Evolutionary conservation across 2,329 filamentous ascomycete genomes (phyloP), one percentile per base, ranked within the genome.

Genomic region (Penicillium concentricum): DNA sequence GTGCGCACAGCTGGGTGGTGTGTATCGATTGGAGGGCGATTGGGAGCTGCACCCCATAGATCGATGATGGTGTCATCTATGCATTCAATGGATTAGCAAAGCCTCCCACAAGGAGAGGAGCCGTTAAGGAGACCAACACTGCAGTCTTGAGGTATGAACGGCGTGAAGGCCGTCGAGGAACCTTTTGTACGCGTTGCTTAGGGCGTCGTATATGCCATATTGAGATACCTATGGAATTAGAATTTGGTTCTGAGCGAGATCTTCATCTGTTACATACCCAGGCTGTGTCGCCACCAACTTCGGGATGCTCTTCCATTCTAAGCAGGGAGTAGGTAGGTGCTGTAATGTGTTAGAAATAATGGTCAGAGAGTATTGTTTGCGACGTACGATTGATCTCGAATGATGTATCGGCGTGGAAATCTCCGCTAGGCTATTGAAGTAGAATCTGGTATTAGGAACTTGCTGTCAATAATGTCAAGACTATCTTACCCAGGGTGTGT

Each of bases 401-500:
- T 0, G 76, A 79, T 1, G 78, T 81, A 62, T 82, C 80, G 28
- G 79, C 76, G 56, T 82, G 79, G 57, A 77, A 82, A 45, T 81
- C 79, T 4, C 70, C 74, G 9, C 67, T 72, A 1, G 75, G 75
- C 76, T 64, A 16, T 20, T n/a, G 10, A 15, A 24, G 9, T 43
- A 43, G 16, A 12, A 4, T 9, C 13, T 47, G 18, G 8, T 2
- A 5, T 35, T 22, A 32, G 30, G 18, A 37, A 16, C 57, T 24
- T n/a, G 5, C 1, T 9, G n/a, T 46, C 0, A 7, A n/a, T 7
- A 15, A 18, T n/a, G 1, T 32, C 2, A 6, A 34, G 15, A 24
- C 35, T 41, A 16, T 58, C 62, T 46, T 65, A 69, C 63, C 69
- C 78, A 81, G 0, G 78, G 78, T 1, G 79, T 82, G 63, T 81